Base-by-base conservation (phyloP, 352 stramenopile genomes). In the Phytophthora lateralis region DNA sequence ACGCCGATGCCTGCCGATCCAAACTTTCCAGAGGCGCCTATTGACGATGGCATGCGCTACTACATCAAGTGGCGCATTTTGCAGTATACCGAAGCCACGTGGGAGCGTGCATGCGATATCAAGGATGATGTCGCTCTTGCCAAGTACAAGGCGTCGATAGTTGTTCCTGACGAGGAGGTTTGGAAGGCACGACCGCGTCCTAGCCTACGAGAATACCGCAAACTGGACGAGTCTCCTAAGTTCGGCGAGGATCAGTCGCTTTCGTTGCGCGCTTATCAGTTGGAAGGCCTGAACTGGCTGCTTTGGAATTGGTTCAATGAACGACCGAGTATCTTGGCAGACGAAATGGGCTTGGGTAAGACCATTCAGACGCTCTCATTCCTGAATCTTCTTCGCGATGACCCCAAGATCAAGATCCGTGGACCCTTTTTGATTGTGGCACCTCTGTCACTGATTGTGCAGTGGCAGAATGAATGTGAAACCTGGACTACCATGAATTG, bases 391-490 rank as follows among this genome's bases (percentile, higher is more conserved):
- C 73, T 99, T 38, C 82, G 95, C 5, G 84, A 88, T 48, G 85
- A 93, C 50, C 79, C 98, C 27, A 87, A 97, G 47, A 97, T 93
- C 27, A 78, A 93, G 56, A 90, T 84, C n/a, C 84, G 85, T 2
- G 95, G 96, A 6, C 98, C 98, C 12, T 99, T 99, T 68, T 83
- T 99, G 6, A 94, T 99, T 21, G 93, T 99, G 10, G 98, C 97
- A 9, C 98, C 98, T 10, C 83, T 99, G 3, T 99, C 96, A 21
- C 98, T 98, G 1, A 96, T 99, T 52, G 85, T 93, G n/a, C 98
- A 99, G 66, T 99, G 98, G 98, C 83, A 99, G 63, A 96, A 98
- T 50, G 98, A 99, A 78, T 99, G 99, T 66, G 86, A 98, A 48
- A 95, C 78, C 32, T 99, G 98, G 98, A 99, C 97, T 0, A 89